A percentile compares a stretch with the other conserved stretches of the same genome.
These are phyloP conservation scores for Plasmodium billcollinsi DNA, from an alignment of 169 alveolate genomes.

Conservation along the genomic window DNA sequence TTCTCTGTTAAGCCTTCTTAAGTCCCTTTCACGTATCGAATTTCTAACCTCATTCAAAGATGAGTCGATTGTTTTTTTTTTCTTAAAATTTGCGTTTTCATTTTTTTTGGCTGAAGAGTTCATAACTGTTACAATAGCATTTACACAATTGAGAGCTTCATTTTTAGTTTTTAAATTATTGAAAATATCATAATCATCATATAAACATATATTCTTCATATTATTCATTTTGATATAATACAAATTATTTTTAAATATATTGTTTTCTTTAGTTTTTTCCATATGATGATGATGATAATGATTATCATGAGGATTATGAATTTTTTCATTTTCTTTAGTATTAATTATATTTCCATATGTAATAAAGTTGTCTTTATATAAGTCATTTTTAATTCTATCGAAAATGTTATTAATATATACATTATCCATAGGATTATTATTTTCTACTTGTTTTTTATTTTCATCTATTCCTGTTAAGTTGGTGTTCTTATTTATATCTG, in stretches of 20 bases:
- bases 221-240: conserved; percentile 51
- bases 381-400: conserved; percentile 1
- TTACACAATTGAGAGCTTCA: conserved; percentile 54
- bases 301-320: neutral
- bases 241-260: neutral
- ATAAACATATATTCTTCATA: conserved; percentile 27
- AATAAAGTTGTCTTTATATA: neutral
- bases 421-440: conserved; percentile 7
- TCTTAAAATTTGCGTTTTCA: conserved; percentile 30
- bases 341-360: neutral
- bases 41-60: conserved; percentile 12
- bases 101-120: conserved; percentile 27
- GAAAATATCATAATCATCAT: conserved; percentile 66
- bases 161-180: conserved; percentile 49
- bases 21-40: conserved; percentile 52
- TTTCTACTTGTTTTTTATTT: neutral
- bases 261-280: conserved; percentile 19
- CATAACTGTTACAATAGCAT: conserved; percentile 33
- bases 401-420: conserved; percentile 8
- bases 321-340: neutral
- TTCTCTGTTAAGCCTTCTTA: conserved; percentile 65
- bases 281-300: conserved; percentile 2
- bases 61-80: conserved; percentile 15
- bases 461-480: neutral
- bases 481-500: conserved; percentile 36